Percentiles rank a stretch among this genome's conserved stretches.
These are phyloP conservation scores for Xylariaceae sp. DNA, from an alignment of 2,329 filamentous ascomycete genomes.

Conservation along the genomic window DNA sequence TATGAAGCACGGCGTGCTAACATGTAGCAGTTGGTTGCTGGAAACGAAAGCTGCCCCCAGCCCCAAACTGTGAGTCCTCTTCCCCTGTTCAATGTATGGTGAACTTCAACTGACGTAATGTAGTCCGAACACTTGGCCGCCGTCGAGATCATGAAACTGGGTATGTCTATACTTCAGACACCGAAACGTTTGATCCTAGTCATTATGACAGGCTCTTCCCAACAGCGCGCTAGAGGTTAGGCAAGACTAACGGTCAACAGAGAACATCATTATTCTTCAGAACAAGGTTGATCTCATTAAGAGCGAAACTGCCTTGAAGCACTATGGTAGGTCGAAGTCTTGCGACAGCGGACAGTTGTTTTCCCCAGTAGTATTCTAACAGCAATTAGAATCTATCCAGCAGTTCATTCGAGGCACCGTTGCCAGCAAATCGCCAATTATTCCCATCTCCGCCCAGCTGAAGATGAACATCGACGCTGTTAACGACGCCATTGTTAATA, in stretches of 20 bases:
- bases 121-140: constrained; percentile 91
- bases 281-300: constrained; percentile 99
- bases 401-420: constrained; percentile 99
- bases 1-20: constrained; percentile 1
- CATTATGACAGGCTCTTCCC: not conserved
- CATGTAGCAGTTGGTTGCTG: constrained; percentile 53
- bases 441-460: constrained; percentile 93
- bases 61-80: constrained; percentile 64
- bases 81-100: not conserved
- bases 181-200: not conserved
- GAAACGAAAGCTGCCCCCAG: constrained; percentile 97
- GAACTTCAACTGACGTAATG: constrained; percentile 1
- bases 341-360: not conserved
- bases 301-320: constrained; percentile 86
- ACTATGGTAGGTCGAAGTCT: constrained; percentile 52
- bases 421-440: constrained; percentile 88
- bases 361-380: constrained; percentile 2
- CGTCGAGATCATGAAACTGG: constrained; percentile 99
- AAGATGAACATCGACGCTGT: constrained; percentile 99
- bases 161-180: constrained; percentile 7
- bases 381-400: constrained; percentile 68
- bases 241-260: constrained; percentile 32
- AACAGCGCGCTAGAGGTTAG: not conserved
- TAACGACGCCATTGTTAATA: constrained; percentile 92
- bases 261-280: constrained; percentile 98